Base-by-base conservation (phyloP, 371 early-diverging fungal genomes). In the Cokeromyces recurvatus region DNA sequence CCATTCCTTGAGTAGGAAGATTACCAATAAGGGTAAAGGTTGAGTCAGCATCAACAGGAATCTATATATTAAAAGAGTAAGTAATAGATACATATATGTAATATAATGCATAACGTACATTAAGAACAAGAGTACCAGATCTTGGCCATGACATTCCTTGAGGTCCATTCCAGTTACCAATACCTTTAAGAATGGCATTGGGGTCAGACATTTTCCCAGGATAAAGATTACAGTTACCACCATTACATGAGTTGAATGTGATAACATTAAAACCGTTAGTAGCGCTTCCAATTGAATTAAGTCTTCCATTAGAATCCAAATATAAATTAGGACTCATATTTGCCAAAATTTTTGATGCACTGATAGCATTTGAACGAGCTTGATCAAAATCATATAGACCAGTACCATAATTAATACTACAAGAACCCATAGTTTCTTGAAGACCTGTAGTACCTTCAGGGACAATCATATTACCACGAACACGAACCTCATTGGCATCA, bases 161-260 rank as follows among this genome's bases (percentile, higher is more conserved):
- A 2, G 48, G 38, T 1, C 65, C 65, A 29, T 53, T 48, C 53
- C 53, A 64, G 7, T 51, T 50, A 5, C 46, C 54, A 19, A 42
- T 8, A 14, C 65, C 51, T 2, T 32, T 21, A 14, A 64, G 15
- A 14, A 60, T 56, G 2, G n/a, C 12, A 3, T 16, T 12, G 9
- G 65, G 48, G 20, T 25, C 19, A 3, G 29, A 27, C 37, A 32
- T 2, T 10, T 7, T 25, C 22, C 10, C 4, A 34, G 23, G 31
- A 29, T 21, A 38, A 29, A 19, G 38, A 37, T 38, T 29, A 11
- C 38, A 46, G 3, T 17, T 17, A n/a, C 14, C 19, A 29, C 17
- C 6, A 4, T 46, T 19, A 20, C 38, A 46, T n/a, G 46, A n/a
- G 19, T 46, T 24, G 7, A 46, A 37, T 11, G 29, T 27, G 2